Evolutionary conservation across 2,329 filamentous ascomycete genomes (phyloP).

Genomic region (Alternaria consortialis): DNA sequence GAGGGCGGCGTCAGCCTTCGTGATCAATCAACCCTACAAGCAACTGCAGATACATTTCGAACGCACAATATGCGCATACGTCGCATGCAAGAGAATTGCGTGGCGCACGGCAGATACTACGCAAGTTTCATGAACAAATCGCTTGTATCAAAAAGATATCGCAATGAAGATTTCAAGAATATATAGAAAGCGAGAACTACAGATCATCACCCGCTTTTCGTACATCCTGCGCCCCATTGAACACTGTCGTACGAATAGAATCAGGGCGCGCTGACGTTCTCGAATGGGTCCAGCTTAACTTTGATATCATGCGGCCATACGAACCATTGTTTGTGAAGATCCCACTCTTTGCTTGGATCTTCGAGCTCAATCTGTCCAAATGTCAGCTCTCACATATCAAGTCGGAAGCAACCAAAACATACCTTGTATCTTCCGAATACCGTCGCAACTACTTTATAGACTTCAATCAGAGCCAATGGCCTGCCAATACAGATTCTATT

Average conservation of each 20-base stretch:
- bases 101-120: neutral
- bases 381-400: slow-evolving; percentile 2
- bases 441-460: slow-evolving; percentile 58
- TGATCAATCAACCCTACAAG: neutral
- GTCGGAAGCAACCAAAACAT: slow-evolving; percentile 45
- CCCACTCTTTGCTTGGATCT: slow-evolving; percentile 50
- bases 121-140: neutral
- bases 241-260: neutral
- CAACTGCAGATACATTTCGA: neutral
- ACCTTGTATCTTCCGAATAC: slow-evolving; percentile 55
- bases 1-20: no score
- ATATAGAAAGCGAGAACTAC: neutral
- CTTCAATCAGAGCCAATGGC: slow-evolving; percentile 40
- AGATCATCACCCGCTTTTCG: neutral
- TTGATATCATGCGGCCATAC: slow-evolving; percentile 49
- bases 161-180: neutral
- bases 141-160: neutral
- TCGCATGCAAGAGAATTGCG: neutral
- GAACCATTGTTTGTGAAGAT: slow-evolving; percentile 55
- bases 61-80: neutral
- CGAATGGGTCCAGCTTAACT: slow-evolving; percentile 32
- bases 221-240: neutral
- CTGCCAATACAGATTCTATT: slow-evolving; percentile 43
- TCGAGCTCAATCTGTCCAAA: slow-evolving; percentile 46
- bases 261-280: slow-evolving; percentile 5